Evolutionary conservation across 1,139 yeast species (phyloP), one percentile per base, ranked within the genome.

Genomic region (Yamadazyma conglobata): DNA sequence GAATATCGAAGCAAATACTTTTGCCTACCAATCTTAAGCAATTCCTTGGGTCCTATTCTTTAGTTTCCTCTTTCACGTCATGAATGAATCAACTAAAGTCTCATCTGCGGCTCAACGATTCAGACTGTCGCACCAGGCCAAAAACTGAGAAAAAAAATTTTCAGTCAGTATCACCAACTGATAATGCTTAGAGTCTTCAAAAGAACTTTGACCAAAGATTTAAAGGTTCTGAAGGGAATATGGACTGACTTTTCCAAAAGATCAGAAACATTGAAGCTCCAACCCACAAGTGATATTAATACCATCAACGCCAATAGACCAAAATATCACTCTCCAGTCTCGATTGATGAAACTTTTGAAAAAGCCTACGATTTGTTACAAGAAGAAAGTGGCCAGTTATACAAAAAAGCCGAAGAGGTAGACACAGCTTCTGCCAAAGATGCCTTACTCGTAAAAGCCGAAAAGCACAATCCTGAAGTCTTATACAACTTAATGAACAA

Each of bases 401-500:
- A 58, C 33, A 22, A 47, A 14, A 35, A 52, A 30, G 39, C 56
- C 12, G 47, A 54, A 27, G 28, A 34, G 6, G 44, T 22, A 19
- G 27, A 27, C 10, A 35, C 43, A 11, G 24, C 32, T 3, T n/a
- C 30, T 5, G 31, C 43, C 19, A 48, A 53, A 24, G 59, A 61
- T 17, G 26, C 44, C 16, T 44, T 59, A 27, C 44, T 42, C 12
- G 46, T 52, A 8, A 41, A 49, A 25, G 86, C 94, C 1, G 93
- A 88, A 52, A 47, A 64, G 25, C 56, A 67, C 47, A 86, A 88
- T 53, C 96, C 96, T 6, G 95, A 86, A 56, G 96, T 87, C 7
- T 63, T 77, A 38, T 85, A 74, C 60, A 86, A 84, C 54, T 64
- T 73, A 32, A 60, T 62, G 29, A 75, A 56, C 51, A 48, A 52